Conservation (phyloP, 1,284 basidiomycete species). For the Dichomitus squalens region DNA sequence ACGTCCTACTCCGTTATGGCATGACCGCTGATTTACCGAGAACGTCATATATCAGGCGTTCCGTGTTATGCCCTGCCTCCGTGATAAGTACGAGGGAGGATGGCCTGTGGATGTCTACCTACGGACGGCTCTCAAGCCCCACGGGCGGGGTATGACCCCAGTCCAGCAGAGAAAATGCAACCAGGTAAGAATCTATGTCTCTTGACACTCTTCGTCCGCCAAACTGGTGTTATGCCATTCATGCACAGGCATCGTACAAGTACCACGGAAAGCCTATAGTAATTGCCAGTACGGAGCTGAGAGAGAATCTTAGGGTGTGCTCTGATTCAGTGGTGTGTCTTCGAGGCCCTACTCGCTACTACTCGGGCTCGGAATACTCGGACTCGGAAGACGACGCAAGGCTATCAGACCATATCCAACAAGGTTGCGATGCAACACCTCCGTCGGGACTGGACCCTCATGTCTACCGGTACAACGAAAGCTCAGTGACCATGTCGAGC, state of each 20-base stretch:
- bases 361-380: no score
- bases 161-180: not conserved
- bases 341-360: no score
- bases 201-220: not conserved
- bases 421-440: no score
- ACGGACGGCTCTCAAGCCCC: not conserved
- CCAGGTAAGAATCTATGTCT: not conserved
- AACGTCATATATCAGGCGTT: not conserved
- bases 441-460: no score
- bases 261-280: not conserved
- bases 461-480: no score
- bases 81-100: not conserved
- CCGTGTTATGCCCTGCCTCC: not conserved
- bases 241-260: not conserved
- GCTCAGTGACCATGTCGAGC: no score
- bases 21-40: no score
- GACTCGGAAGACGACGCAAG: no score
- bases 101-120: constrained; percentile 5
- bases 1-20: not conserved
- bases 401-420: no score
- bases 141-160: not conserved
- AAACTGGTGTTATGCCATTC: no score
- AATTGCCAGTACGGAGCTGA: not conserved
- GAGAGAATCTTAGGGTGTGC: not conserved
- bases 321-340: not conserved